A percentile compares a stretch with the other conserved stretches of the same genome.
phyloP scores from a whole-genome alignment of 2,329 filamentous ascomycete genomes.

The Cladosporium austrohemisphaericum region DNA sequence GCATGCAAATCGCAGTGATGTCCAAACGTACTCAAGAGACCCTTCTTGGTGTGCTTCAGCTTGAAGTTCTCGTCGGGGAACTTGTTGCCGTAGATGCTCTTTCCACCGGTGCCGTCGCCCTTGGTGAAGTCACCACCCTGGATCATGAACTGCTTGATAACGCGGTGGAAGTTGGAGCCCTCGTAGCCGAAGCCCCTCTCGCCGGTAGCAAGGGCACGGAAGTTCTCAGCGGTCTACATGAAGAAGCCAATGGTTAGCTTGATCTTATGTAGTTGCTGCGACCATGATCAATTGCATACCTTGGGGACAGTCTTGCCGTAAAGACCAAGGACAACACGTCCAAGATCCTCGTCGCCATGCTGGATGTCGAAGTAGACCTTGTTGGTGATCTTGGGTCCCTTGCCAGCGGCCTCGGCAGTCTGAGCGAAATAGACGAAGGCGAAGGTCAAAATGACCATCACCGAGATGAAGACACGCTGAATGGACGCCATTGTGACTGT shows the following conservation, averaged over 20 bases:
- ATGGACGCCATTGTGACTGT: slow-evolving; percentile 66
- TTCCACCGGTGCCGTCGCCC: slow-evolving; percentile 76
- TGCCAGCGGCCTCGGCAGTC: slow-evolving; percentile 62
- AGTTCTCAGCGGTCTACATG: slow-evolving; percentile 65
- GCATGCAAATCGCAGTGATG: neutral
- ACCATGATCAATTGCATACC: slow-evolving; percentile 36
- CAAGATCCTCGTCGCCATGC: slow-evolving; percentile 69
- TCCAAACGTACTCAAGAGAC: slow-evolving; percentile 59
- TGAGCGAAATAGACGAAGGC: slow-evolving; percentile 72
- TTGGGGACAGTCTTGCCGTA: slow-evolving; percentile 85
- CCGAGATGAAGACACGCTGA: slow-evolving; percentile 65
- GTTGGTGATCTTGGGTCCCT: slow-evolving; percentile 61
- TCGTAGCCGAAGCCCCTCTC: slow-evolving; percentile 84
- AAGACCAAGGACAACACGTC: slow-evolving; percentile 74
- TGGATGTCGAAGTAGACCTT: slow-evolving; percentile 78
- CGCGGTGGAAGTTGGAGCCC: slow-evolving; percentile 80
- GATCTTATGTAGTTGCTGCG: slow-evolving; percentile 17
- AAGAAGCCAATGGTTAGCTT: slow-evolving; percentile 14
- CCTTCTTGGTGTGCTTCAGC: slow-evolving; percentile 84
- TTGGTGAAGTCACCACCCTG: slow-evolving; percentile 87
- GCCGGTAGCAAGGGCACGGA: slow-evolving; percentile 75
- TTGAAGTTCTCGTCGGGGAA: slow-evolving; percentile 94
- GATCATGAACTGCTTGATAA: slow-evolving; percentile 90
- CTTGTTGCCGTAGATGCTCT: slow-evolving; percentile 82
- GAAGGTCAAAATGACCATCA: slow-evolving; percentile 72